These are phyloP conservation scores for Penicillium ucsense DNA, from an alignment of 495 filamentous ascomycete species.

Conservation along the genomic window DNA sequence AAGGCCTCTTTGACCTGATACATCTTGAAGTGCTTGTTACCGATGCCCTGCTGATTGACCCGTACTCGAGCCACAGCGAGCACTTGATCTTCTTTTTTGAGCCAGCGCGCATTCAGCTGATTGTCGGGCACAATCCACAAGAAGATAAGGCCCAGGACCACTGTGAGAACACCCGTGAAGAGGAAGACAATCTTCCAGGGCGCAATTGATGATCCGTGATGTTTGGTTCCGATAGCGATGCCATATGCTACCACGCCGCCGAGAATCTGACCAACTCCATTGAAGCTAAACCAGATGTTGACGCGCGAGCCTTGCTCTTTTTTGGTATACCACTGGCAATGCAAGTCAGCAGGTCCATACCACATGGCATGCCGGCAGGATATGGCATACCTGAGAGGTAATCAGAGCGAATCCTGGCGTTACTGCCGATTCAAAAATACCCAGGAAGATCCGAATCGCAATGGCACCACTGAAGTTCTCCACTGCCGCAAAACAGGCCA, in stretches of 20 bases:
- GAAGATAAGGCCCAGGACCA: constrained; percentile 47
- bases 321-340: constrained; percentile 49
- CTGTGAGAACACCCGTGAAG: constrained; percentile 52
- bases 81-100: constrained; percentile 51
- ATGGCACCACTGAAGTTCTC: constrained; percentile 38
- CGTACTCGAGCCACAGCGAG: constrained; percentile 52
- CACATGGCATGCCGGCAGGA: too few relatives aligned
- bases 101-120: constrained; percentile 57
- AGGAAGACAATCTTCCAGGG: constrained; percentile 65
- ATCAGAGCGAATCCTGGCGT: constrained; percentile 55
- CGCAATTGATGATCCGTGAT: constrained; percentile 43
- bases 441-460: constrained; percentile 50
- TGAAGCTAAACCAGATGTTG: constrained; percentile 56
- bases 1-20: constrained; percentile 53
- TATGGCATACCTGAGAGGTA: constrained; percentile 36
- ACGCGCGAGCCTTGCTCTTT: constrained; percentile 47
- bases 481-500: constrained; percentile 46
- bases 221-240: constrained; percentile 47
- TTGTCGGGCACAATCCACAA: constrained; percentile 58
- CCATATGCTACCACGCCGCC: constrained; percentile 56
- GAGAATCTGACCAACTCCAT: constrained; percentile 51
- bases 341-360: background rate
- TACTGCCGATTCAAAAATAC: constrained; percentile 52
- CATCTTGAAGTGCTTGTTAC: constrained; percentile 58
- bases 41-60: constrained; percentile 57